Conservation (phyloP, 441 rosid species). For the Adansonia madagascariensis region DNA sequence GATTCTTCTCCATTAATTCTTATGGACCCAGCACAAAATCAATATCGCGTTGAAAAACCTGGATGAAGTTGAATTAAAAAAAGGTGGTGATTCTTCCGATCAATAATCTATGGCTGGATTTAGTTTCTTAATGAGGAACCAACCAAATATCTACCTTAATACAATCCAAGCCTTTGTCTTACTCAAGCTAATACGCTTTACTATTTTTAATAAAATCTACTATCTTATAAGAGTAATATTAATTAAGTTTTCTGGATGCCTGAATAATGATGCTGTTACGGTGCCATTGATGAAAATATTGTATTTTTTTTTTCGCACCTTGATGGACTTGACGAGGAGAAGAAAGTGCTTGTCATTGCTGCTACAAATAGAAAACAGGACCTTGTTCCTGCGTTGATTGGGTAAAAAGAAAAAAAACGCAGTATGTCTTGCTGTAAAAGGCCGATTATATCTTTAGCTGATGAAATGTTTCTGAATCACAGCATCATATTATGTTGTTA, state of each 20-base stretch:
- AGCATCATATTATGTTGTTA: slow-evolving; percentile 28
- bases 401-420: slow-evolving; percentile 45
- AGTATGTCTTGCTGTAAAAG: neutral
- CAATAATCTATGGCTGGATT: neutral
- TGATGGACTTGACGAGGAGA: slow-evolving; percentile 94
- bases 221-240: neutral
- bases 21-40: neutral
- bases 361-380: slow-evolving; percentile 97
- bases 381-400: slow-evolving; percentile 88
- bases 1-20: neutral
- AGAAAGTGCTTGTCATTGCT: slow-evolving; percentile 84
- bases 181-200: no score
- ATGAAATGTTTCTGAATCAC: neutral
- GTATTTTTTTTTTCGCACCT: slow-evolving; percentile 47
- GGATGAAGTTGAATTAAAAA: neutral
- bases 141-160: neutral
- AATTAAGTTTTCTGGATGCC: neutral
- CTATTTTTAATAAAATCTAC: neutral
- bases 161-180: neutral
- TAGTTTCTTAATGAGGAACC: neutral
- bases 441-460: slow-evolving; percentile 9
- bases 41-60: neutral
- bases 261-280: slow-evolving; percentile 3
- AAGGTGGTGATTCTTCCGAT: neutral
- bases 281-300: slow-evolving; percentile 11